phyloP scores from a whole-genome alignment of 2,329 filamentous ascomycete species.

The Bertia moriformis region DNA sequence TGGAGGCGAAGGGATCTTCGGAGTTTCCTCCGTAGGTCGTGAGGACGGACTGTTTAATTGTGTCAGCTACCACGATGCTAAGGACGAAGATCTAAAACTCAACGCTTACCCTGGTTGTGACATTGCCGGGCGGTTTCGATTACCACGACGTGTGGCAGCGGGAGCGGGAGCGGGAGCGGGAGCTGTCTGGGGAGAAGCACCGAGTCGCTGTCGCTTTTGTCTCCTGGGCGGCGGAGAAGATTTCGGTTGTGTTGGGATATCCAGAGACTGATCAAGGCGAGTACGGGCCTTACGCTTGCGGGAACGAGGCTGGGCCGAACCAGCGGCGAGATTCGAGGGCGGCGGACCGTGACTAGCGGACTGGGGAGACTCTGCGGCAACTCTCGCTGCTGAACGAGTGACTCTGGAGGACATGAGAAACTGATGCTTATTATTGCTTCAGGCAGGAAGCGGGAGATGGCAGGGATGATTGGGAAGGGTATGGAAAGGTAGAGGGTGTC shows the following conservation, averaged over 20 bases:
- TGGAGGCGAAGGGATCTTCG: not conserved
- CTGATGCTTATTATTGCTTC: not conserved
- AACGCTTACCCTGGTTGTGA: not conserved
- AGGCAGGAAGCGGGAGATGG: not conserved
- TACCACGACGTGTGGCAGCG: not conserved
- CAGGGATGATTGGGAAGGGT: not conserved
- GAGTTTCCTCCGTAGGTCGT: not conserved
- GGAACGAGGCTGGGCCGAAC: conserved; percentile 19
- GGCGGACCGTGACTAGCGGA: conserved; percentile 13
- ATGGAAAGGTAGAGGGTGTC: not conserved
- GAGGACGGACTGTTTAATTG: not conserved
- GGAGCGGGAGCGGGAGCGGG: not conserved
- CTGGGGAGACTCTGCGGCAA: conserved; percentile 55
- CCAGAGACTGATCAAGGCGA: not conserved
- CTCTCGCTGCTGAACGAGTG: conserved; percentile 85
- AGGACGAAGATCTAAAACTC: not conserved
- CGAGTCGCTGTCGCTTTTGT: not conserved
- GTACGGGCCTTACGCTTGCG: not conserved
- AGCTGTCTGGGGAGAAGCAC: not conserved
- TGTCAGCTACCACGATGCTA: too few species aligned
- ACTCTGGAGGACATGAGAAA: conserved; percentile 90
- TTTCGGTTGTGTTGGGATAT: not conserved
- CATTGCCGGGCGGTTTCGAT: not conserved
- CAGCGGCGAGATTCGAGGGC: conserved; percentile 11
- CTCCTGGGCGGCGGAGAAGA: not conserved